These are phyloP conservation scores for Arabidopsis hybrid DNA, from an alignment of 441 rosid genomes.

Conservation along the genomic window DNA sequence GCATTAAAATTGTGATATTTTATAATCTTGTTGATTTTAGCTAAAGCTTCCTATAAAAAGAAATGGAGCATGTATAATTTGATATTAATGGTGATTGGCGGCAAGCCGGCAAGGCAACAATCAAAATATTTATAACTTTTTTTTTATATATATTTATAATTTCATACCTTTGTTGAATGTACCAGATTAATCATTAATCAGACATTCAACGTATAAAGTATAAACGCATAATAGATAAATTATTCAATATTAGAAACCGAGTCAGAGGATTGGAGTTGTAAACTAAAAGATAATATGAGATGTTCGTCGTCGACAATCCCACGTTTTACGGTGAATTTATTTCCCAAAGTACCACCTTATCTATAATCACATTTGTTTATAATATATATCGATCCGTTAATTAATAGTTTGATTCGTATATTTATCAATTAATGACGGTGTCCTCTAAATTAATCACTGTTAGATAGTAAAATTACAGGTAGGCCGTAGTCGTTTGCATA, in stretches of 20 bases:
- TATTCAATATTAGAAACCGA: neutral
- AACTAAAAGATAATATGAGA: neutral
- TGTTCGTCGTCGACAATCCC: constrained; percentile 7
- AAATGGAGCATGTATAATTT: neutral
- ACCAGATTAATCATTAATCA: neutral
- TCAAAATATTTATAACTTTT: too few species aligned
- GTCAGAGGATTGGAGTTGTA: neutral
- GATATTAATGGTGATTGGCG: neutral
- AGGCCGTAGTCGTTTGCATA: neutral
- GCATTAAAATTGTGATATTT: neutral
- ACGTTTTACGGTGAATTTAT: constrained; percentile 5
- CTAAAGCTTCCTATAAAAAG: neutral
- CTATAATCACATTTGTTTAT: constrained; percentile 10
- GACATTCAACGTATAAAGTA: constrained; percentile 3
- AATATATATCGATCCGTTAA: neutral
- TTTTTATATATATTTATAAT: too few species aligned
- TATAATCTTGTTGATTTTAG: neutral
- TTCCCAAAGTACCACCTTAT: constrained; percentile 16
- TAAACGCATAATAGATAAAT: neutral
- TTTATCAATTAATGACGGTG: neutral
- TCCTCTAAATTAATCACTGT: constrained; percentile 7
- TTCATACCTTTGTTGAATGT: neutral
- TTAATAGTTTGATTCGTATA: constrained; percentile 15
- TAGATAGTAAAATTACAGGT: constrained; percentile 17
- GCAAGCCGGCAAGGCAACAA: neutral